Base-by-base conservation (phyloP, 345 rosid genomes). In the Aurinia saxatilis region DNA sequence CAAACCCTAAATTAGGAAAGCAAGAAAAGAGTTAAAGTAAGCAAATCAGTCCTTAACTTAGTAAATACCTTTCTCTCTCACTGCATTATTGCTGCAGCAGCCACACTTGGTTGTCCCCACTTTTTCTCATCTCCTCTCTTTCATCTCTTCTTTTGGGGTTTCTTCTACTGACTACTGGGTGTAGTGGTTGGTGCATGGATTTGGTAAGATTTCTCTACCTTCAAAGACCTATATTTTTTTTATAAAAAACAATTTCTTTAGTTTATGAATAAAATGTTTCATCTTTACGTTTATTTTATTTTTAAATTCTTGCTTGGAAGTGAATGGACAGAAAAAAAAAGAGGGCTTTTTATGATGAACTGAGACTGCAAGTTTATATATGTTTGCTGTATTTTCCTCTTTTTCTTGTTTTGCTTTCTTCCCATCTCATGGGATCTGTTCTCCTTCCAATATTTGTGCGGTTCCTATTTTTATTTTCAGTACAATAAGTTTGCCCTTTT, bases 1-100 rank as follows among this genome's bases (percentile, higher is more conserved):
- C 48, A 66, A 77, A 46, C 81, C 82, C 81, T 78, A 77, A 59
- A 75, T 60, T 50, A 70, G 82, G 79, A 27, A 77, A 79, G 73
- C 54, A 63, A 39, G 3, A 21, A 39, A 37, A 56, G 37, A 57
- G 71, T 65, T 69, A 34, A 52, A 59, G 18, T 46, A 62, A 50
- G 7, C 14, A 61, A 73, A 63, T 54, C 61, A 65, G 57, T 42
- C 17, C 45, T 17, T 7, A 21, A 72, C 37, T 57, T 44, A 37
- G 38, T 16, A 52, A n/a, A 53, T 52, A 63, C 18, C 52, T 18
- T 75, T 67, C 14, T 58, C 47, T 54, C 35, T 45, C 41, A 60
- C 45, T 35, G 25, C 25, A 21, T 21, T 21, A 21, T 21, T 21
- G 4, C 25, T n/a, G 67, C 16, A 66, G 42, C 72, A 72, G 54